phyloP scores from a whole-genome alignment of 192 early-diverging fungal species.

The Coemansia asiatica region DNA sequence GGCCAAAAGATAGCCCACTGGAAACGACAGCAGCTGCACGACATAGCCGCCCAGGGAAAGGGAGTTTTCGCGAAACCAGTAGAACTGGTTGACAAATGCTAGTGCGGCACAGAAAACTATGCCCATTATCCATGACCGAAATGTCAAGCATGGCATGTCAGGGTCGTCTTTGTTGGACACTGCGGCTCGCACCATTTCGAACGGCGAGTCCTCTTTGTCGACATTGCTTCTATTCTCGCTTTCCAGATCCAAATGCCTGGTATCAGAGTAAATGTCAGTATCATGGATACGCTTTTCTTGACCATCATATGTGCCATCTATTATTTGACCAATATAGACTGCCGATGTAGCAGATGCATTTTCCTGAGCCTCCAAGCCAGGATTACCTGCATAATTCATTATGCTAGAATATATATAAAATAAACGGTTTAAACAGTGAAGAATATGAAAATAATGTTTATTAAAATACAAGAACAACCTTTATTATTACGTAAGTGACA shows the following conservation, averaged over 20 bases:
- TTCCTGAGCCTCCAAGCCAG: not conserved
- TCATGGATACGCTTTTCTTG: not conserved
- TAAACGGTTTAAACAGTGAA: too few species aligned
- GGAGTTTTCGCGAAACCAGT: conserved; percentile 84
- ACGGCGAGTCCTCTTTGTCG: conserved; percentile 57
- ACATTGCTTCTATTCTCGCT: conserved; percentile 11
- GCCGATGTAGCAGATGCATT: not conserved
- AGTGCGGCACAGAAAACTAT: conserved; percentile 64
- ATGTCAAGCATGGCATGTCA: conserved; percentile 65
- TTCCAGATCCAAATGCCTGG: not conserved
- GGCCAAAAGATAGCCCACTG: conserved; percentile 68
- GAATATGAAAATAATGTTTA: not conserved
- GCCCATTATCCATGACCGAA: conserved; percentile 74
- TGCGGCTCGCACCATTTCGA: conserved; percentile 68
- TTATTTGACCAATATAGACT: not conserved
- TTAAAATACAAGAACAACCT: too few species aligned
- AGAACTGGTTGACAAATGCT: conserved; percentile 77
- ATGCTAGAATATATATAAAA: not conserved
- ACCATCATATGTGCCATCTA: not conserved
- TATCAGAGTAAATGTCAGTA: not conserved
- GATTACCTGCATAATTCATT: not conserved
- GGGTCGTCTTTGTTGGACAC: conserved; percentile 73
- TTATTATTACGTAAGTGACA: not conserved
- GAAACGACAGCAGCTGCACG: conserved; percentile 74
- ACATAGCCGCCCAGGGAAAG: conserved; percentile 68